Evolutionary conservation across 306 rosid genomes (phyloP), one percentile per base, ranked within the genome.

Genomic region (Elaeagnus macrophylla): DNA sequence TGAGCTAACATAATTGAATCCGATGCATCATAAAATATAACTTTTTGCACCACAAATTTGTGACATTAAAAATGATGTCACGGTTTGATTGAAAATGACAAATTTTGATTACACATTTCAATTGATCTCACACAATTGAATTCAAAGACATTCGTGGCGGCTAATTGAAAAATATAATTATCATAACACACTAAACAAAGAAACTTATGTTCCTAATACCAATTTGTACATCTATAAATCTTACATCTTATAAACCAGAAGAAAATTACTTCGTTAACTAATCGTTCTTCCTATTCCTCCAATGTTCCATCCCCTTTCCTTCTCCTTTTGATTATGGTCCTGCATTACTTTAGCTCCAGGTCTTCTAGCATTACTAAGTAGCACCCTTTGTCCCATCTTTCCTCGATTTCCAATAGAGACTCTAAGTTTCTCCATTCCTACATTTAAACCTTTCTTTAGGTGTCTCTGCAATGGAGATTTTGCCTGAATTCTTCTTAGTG

Each of bases 291-390:
- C 79, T 1, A 61, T 38, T 8, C 77, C 72, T 42, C 90, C 83
- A 42, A 71, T 41, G 51, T 83, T 84, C 96, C 96, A 87, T 13
- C 89, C 99, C 53, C 96, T 84, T 71, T 93, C 96, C 94, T 84
- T 91, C 42, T 82, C 99, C 79, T 76, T 91, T 3, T 72, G 84
- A 53, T 37, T 67, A 55, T 67, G 84, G 75, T 77, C 81, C 72
- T 77, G 94, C 16, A 56, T 52, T 25, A 79, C 95, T 71, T 82
- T 88, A 36, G 61, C 54, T 39, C 69, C 88, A 40, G 68, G 68
- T 68, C 85, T 71, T 72, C 81, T 80, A 54, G 61, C 84, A 70
- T 56, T 77, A 66, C 82, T 77, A 13, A 60, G 64, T 44, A 82
- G 68, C 61, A 60, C 88, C 77, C 90, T 79, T 44, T 79, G 80